Evolutionary conservation across 768 basidiomycete genomes (phyloP), one percentile per base, ranked within the genome.

Genomic region (Termitomyces sp.): DNA sequence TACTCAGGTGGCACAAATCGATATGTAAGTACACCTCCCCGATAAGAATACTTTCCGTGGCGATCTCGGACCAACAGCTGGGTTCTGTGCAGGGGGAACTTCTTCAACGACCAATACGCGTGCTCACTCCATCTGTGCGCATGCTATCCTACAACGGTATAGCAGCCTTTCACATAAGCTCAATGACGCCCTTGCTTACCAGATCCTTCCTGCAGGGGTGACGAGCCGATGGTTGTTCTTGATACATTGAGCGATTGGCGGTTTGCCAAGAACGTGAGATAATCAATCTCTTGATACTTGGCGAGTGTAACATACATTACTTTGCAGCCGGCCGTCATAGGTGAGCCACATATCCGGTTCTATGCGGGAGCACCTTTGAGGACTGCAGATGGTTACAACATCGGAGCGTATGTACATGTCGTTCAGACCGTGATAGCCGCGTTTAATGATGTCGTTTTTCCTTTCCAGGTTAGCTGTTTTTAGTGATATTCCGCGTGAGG

Each of bases 311-410:
- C 52, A 40, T 52, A 22, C 24, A 32, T 40, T 24, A 20, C 30
- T 50, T 26, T 58, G 8, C 59, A 94, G 90, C 92, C 92, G 0
- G 74, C 87, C 54, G 90, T 92, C 40, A 74, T 70, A 1, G 87
- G 83, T 4, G 64, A 75, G 30, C 90, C 92, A 5, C 68, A 84
- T 58, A 79, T 93, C 32, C 81, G 92, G 20, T 98, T 98, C 70
- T 96, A 94, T 67, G 95, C 94, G 3, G 94, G 92, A 16, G 92
- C 92, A 28, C 94, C 94, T 4, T 67, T 98, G 45, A 80, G 92
- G 47, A 97, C 95, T 2, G 81, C 87, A 53, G 94, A 97, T 57
- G 94, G 94, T 4, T 90, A 79, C 71, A 97, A 96, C 65, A 85
- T 97, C 56, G 94, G 92, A 70, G 86, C 85, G 84, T 87, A 68